Base-by-base conservation (phyloP, 331 rosid species). In the Erythrophleum ivorense region DNA sequence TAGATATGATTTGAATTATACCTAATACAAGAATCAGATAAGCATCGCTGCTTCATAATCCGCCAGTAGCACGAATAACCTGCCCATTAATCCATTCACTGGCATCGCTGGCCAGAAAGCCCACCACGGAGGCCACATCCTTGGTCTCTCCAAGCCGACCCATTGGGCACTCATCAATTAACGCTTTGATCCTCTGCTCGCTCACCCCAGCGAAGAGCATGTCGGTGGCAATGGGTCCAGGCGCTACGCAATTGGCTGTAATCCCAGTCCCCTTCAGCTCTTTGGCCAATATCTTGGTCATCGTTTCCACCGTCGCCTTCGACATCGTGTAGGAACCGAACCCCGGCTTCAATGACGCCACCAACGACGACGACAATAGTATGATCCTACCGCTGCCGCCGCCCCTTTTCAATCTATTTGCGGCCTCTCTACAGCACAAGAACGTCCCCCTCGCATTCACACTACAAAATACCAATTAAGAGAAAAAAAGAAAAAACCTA, bases 231-330 rank as follows among this genome's bases (percentile, higher is more conserved):
- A 74, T 54, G 6, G 84, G 84, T 54, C 87, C 87, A 4, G 84
- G 84, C 8, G 87, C 87, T 5, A 79, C 62, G 33, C 81, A 84
- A 9, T 84, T 84, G 0, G 75, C 84, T 3, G 87, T 84, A 2
- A 84, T 80, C 41, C 84, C 63, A 0, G 76, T 75, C 14, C 87
- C 87, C 49, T 75, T 84, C 18, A 84, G 64, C 78, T 84, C 87
- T 74, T 84, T 80, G 0, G 78, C 84, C 62, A 80, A 38, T 31
- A 84, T 75, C 80, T 58, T 84, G 3, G 78, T 54, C 84, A 74
- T 84, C 0, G 83, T 33, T 33, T 84, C 87, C 34, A 74, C 84
- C 3, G 81, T 75, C 4, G 86, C 83, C 38, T 83, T 83, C 3
- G 83, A 57, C 3, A 69, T 79, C 11, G 79, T 49, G 63, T 83